A percentile compares a stretch with the other conserved stretches of the same genome.
phyloP scores from a whole-genome alignment of 768 basidiomycete genomes.

The Coprinellus micaceus region DNA sequence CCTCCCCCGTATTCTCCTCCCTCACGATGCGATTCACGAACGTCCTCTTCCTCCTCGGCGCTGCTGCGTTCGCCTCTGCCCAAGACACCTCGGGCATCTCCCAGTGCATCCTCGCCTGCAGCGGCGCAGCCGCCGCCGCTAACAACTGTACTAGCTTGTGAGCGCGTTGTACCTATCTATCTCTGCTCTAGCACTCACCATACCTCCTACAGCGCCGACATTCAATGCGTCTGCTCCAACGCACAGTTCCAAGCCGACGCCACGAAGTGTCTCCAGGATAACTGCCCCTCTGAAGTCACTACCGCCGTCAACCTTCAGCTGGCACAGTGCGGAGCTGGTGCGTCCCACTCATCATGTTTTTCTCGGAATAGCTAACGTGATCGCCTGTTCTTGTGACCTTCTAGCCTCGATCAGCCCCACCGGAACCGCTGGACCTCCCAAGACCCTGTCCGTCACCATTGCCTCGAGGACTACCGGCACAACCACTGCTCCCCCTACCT shows the following conservation, averaged over 20 bases:
- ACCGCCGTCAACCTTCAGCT: not conserved
- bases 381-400: too few relatives aligned
- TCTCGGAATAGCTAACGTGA: too few relatives aligned
- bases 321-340: not conserved
- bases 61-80: not conserved
- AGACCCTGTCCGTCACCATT: not conserved
- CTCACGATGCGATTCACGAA: not conserved
- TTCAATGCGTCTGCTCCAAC: constrained; percentile 1
- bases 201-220: not conserved
- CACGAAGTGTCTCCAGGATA: not conserved
- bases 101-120: not conserved
- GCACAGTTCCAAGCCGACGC: constrained; percentile 1
- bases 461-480: not conserved
- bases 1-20: too few relatives aligned
- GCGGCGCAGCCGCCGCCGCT: not conserved
- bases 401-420: not conserved
- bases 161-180: not conserved
- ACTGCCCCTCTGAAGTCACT: not conserved
- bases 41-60: not conserved
- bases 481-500: too few relatives aligned
- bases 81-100: not conserved
- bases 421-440: not conserved
- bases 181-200: not conserved
- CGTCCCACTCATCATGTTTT: too few relatives aligned
- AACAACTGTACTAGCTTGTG: not conserved